phyloP scores from a whole-genome alignment of 1,284 basidiomycete genomes.

The Porogramme epimiltina region DNA sequence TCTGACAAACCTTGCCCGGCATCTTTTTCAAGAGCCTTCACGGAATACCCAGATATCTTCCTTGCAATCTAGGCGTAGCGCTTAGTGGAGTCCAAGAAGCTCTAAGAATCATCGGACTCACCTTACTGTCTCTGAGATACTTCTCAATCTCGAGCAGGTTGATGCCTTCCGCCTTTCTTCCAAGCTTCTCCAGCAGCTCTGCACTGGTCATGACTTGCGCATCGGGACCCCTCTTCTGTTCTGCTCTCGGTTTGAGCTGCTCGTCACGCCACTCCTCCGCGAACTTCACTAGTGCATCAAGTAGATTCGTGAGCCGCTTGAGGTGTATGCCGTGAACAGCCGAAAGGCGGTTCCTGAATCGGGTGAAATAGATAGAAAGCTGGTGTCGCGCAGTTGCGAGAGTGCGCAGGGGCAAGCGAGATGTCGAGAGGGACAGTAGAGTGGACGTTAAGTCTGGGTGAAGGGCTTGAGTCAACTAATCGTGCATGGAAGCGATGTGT shows the following conservation, averaged over 20 bases:
- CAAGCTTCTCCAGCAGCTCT: slow-evolving; percentile 68
- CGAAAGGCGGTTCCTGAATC: slow-evolving; percentile 79
- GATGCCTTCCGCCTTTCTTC: slow-evolving; percentile 66
- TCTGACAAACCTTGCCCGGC: slow-evolving; percentile 37
- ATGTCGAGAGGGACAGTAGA: slow-evolving; percentile 84
- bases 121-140: slow-evolving; percentile 88
- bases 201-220: slow-evolving; percentile 66
- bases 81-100: slow-evolving; percentile 6
- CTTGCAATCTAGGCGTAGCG: slow-evolving; percentile 52
- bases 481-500: neutral
- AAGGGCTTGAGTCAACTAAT: neutral
- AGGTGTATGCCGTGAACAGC: slow-evolving; percentile 80
- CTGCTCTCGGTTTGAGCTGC: slow-evolving; percentile 21
- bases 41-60: slow-evolving; percentile 82
- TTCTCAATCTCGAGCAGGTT: slow-evolving; percentile 84
- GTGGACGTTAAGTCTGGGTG: slow-evolving; percentile 81
- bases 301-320: slow-evolving; percentile 74
- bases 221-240: neutral
- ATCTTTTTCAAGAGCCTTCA: slow-evolving; percentile 61
- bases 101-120: slow-evolving; percentile 37
- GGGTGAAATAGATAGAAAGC: slow-evolving; percentile 77
- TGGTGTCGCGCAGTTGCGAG: slow-evolving; percentile 74
- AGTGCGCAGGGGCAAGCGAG: slow-evolving; percentile 61
- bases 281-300: slow-evolving; percentile 68
- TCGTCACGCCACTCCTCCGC: slow-evolving; percentile 47